Base-by-base conservation (phyloP, 345 rosid species). In the Eucalyptus pumila region DNA sequence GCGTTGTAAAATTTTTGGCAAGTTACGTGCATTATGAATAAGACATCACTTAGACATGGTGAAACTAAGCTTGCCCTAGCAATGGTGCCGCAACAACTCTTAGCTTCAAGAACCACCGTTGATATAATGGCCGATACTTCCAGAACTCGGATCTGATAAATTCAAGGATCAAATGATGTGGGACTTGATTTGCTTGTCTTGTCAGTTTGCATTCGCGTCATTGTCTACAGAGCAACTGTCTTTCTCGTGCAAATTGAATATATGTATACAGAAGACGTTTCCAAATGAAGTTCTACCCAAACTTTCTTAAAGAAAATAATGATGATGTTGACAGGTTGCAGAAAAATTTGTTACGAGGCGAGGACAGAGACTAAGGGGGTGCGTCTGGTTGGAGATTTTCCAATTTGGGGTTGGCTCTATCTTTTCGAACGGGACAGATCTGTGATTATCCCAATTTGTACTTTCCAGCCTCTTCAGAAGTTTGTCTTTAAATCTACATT, bases 291-390 rank as follows among this genome's bases (percentile, higher is more conserved):
- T 32, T 51, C 42, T 50, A 50, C 67, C 45, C 40, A 76, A 23
- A 87, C 76, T 91, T 89, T 42, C 86, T 30, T 51, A 65, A 7
- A 15, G 21, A 85, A 89, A 48, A 14, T 40, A 48, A 24, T 11
- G 47, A 27, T 90, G 89, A 48, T 88, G 85, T 85, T 42, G 27
- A 88, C 92, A 93, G 97, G 97, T 94, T 69, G 96, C 89, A 16
- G 96, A 94, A 91, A 96, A 95, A 93, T 94, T 94, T 86, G 91
- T 94, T 67, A 92, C 92, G 93, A 93, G 96, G 90, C 86, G 95
- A 24, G 62, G 62, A 91, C 89, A 49, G 97, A 95, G 1, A 60
- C 69, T 0, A 2, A 60, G 69, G 67, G 67, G 34, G 69, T 60
- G n/a, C 4, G 32, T 60, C 12, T 58, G 47, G n/a, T 30, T 21